These are phyloP conservation scores for Aureobasidium subglaciale DNA, from an alignment of 2,329 filamentous ascomycete species.

Conservation along the genomic window DNA sequence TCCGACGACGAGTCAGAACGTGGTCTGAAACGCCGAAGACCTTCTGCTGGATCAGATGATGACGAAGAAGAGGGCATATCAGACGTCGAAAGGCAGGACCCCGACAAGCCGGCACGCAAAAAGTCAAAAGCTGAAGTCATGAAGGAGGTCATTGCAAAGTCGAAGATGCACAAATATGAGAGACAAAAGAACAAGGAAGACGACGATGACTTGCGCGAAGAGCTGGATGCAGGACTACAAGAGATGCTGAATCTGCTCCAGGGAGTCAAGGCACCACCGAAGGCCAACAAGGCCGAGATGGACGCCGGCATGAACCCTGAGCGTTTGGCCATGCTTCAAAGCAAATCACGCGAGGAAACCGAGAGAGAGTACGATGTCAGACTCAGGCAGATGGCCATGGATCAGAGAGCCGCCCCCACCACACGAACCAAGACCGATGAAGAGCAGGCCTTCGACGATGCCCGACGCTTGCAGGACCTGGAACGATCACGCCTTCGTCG, in stretches of 20 bases:
- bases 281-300: conserved; percentile 17
- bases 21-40: conserved; percentile 36
- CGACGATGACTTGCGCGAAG: conserved; percentile 77
- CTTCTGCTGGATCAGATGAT: conserved; percentile 48
- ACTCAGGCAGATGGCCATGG: conserved; percentile 73
- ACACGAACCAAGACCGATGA: conserved; percentile 88
- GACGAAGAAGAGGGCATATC: conserved; percentile 39
- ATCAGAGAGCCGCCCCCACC: conserved; percentile 76
- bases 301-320: conserved; percentile 50
- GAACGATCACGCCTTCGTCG: conserved; percentile 75
- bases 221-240: conserved; percentile 76
- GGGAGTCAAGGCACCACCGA: conserved; percentile 42
- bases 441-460: conserved; percentile 72
- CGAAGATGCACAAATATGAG: conserved; percentile 90
- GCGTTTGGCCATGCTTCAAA: conserved; percentile 53
- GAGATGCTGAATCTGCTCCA: conserved; percentile 67
- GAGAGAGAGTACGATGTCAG: conserved; percentile 85
- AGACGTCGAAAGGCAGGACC: conserved; percentile 35
- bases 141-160: conserved; percentile 96
- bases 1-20: conserved; percentile 32
- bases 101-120: conserved; percentile 67
- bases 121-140: conserved; percentile 96
- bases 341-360: conserved; percentile 57
- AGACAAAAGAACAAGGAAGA: conserved; percentile 87
- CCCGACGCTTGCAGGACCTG: conserved; percentile 66